Conservation (phyloP, 139 green algal genomes). For the Ulvella scutata region DNA sequence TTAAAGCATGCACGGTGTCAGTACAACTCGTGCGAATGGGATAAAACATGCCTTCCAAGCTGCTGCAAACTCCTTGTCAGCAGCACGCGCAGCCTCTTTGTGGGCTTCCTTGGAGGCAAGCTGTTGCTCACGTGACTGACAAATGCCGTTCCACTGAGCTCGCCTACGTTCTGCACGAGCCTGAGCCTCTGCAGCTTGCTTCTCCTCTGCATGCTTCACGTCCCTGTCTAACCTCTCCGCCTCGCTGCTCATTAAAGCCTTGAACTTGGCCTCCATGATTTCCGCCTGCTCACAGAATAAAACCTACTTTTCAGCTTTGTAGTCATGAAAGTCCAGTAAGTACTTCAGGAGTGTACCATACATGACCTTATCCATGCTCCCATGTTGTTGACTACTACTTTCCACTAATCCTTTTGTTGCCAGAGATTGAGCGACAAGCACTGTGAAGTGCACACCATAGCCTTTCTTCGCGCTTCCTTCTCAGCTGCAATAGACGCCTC, state of each 20-base stretch:
- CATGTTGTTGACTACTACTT: too few relatives aligned
- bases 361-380: too few relatives aligned
- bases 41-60: conserved; percentile 18
- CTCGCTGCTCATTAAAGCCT: conserved; percentile 9
- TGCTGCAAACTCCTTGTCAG: conserved; percentile 21
- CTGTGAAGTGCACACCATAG: conserved; percentile 5
- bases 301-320: too few relatives aligned
- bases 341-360: too few relatives aligned
- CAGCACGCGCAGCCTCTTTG: conserved; percentile 6
- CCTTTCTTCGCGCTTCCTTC: conserved; percentile 23
- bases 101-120: conserved; percentile 15
- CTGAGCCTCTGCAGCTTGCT: conserved; percentile 9
- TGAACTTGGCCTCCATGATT: conserved; percentile 23
- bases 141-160: conserved; percentile 5
- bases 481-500: conserved; percentile 22
- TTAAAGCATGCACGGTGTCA: too few relatives aligned
- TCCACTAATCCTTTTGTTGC: too few relatives aligned
- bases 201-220: conserved; percentile 14
- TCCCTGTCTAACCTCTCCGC: conserved; percentile 16
- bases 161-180: not conserved
- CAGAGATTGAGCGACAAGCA: too few relatives aligned
- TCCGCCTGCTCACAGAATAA: conserved; percentile 10
- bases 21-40: too few relatives aligned
- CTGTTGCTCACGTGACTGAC: conserved; percentile 20
- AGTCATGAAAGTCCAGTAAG: too few relatives aligned